Evolutionary conservation across 495 filamentous ascomycete species (phyloP).

Genomic region (Symbiotaphrina buchneri): DNA sequence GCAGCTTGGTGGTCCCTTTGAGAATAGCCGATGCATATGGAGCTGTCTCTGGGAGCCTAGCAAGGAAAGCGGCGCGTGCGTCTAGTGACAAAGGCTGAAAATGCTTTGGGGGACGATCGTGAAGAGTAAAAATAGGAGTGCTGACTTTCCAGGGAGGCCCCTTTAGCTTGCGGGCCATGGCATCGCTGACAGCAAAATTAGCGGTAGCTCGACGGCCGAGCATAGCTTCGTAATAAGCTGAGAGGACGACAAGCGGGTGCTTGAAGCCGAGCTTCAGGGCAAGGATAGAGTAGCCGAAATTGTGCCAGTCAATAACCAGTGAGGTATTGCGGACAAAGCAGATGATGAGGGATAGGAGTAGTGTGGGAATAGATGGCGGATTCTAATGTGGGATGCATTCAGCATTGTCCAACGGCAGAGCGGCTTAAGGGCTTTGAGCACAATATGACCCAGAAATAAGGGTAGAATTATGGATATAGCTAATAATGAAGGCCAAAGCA

Average conservation of each 20-base stretch:
- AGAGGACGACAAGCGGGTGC: constrained; percentile 45
- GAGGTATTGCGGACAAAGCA: constrained; percentile 60
- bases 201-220: constrained; percentile 45
- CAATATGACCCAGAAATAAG: not conserved
- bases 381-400: constrained; percentile 33
- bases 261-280: constrained; percentile 32
- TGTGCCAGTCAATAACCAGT: constrained; percentile 95
- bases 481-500: not conserved
- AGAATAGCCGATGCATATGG: constrained; percentile 31
- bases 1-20: constrained; percentile 29
- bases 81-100: constrained; percentile 43
- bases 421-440: too few species aligned
- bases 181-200: constrained; percentile 72
- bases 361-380: constrained; percentile 82
- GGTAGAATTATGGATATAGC: not conserved
- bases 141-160: constrained; percentile 32
- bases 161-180: constrained; percentile 58
- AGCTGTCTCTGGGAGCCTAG: constrained; percentile 30
- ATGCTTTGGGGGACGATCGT: constrained; percentile 69
- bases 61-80: constrained; percentile 33
- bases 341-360: constrained; percentile 47
- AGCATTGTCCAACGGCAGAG: not conserved
- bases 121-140: constrained; percentile 45
- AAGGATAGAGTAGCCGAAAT: constrained; percentile 93
- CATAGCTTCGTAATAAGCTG: constrained; percentile 35